These are phyloP conservation scores for Diaporthe sp. DNA, from an alignment of 2,329 filamentous ascomycete genomes.

Conservation along the genomic window DNA sequence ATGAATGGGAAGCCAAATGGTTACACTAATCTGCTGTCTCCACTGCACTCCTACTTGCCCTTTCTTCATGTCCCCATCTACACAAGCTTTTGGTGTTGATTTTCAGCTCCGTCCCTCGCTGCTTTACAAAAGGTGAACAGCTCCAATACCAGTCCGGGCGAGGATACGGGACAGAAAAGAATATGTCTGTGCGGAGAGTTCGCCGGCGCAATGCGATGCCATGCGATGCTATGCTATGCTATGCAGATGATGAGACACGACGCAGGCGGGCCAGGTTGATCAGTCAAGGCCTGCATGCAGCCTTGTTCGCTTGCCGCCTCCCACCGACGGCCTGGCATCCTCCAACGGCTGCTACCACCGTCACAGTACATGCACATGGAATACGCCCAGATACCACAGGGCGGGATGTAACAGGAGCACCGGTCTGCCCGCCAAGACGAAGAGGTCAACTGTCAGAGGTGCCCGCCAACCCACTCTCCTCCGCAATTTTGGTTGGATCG, in stretches of 20 bases:
- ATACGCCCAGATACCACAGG: neutral
- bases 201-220: neutral
- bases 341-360: constrained; percentile 2
- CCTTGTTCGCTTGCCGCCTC: neutral
- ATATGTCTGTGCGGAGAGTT: neutral
- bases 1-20: neutral
- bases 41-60: neutral
- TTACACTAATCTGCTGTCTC: neutral
- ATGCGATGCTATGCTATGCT: neutral
- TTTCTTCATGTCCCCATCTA: neutral
- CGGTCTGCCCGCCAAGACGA: neutral
- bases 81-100: neutral
- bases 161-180: neutral
- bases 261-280: neutral
- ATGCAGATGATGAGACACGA: constrained; percentile 15
- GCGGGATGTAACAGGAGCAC: constrained; percentile 6
- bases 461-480: neutral
- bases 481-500: neutral
- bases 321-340: neutral
- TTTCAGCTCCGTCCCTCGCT: too few relatives aligned
- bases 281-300: neutral
- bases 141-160: neutral
- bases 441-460: neutral
- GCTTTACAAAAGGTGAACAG: neutral
- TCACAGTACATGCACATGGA: neutral